Evolutionary conservation across 202 grass and related monocot species (phyloP).

Genomic region (Elaeis oleifera): DNA sequence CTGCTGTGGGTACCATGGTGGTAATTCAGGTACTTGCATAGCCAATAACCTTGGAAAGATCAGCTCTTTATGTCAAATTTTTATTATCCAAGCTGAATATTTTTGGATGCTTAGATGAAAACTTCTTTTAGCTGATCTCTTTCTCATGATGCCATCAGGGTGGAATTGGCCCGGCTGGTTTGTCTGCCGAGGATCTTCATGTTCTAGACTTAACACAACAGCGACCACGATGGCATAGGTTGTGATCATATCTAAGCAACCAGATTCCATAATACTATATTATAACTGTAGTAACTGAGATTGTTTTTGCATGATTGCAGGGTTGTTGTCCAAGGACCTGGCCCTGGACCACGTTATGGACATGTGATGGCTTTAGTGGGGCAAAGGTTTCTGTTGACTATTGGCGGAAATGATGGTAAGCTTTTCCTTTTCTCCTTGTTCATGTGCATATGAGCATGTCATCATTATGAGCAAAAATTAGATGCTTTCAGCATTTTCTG

Average conservation of each 20-base stretch:
- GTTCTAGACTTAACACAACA: constrained; percentile 98
- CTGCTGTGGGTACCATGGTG: constrained; percentile 99
- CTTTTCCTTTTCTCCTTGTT: not conserved
- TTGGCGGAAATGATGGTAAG: constrained; percentile 98
- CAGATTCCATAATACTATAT: constrained; percentile 21
- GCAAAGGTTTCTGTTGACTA: constrained; percentile 92
- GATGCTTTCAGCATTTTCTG: not conserved
- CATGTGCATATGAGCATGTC: not conserved
- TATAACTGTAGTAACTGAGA: constrained; percentile 28
- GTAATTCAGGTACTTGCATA: constrained; percentile 74
- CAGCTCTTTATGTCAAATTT: not conserved
- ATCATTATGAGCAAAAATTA: not conserved
- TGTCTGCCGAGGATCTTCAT: constrained; percentile 99
- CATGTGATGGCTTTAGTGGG: constrained; percentile 99
- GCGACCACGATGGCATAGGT: constrained; percentile 95
- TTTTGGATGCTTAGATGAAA: no score
- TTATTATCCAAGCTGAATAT: not conserved
- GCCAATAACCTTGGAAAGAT: not conserved
- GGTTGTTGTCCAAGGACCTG: constrained; percentile 98
- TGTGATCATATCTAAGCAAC: constrained; percentile 23
- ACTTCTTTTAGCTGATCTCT: no score
- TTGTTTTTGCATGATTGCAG: constrained; percentile 33
- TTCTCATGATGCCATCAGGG: constrained; percentile 36
- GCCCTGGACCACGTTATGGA: constrained; percentile 93
- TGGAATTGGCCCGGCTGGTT: constrained; percentile 97